Base-by-base conservation (phyloP, 225 moss, liverwort and hornwort genomes). In the Polytrichum commune region DNA sequence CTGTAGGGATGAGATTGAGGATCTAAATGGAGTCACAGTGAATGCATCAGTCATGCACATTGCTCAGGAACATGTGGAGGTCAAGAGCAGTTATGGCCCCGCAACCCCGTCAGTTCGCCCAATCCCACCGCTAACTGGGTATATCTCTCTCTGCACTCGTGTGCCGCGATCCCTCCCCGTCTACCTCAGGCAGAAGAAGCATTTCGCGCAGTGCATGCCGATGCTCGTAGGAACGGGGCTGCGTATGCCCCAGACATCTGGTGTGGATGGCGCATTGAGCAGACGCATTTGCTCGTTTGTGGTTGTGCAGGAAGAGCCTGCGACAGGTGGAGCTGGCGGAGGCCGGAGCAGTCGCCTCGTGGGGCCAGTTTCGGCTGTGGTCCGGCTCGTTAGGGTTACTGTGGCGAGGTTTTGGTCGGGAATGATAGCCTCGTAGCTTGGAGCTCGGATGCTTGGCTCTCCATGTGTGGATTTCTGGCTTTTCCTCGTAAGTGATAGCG, bases 151-250 rank as follows among this genome's bases (percentile, higher is more conserved):
- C 8, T 35, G 1, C 33, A 0, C 8, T 8, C 33, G 8, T 8
- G 0, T 8, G 33, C 33, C 8, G 1, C 0, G 0, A 8, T 8
- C 8, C 0, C 8, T 1, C 33, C 33, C 8, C 7, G 1, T 1
- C 33, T 33, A 0, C 6, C 30, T 30, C 6, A 38, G 10, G 38
- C 0, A 2, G 38, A 38, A 9, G 10, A 1, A 22, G 57, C 19
- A 58, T 58, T 22, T 22, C 23, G 58, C 16, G 20, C 58, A 22
- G 53, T 69, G 76, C 60, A 70, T 69, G 68, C 75, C 57, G 68
- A 75, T 75, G 54, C 54, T 64, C 4, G 73, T 29, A 25, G 16
- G 55, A 25, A 46, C 29, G 73, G 73, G 73, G 73, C 55, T n/a
- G 65, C 58, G 65, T 57, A 63, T 55, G 75, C 69, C 75, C 67